Percentiles rank a stretch among this genome's conserved stretches.
Evolutionary conservation across 805 yeast species (phyloP).

Genomic region (Teunomyces aglyptinius): DNA sequence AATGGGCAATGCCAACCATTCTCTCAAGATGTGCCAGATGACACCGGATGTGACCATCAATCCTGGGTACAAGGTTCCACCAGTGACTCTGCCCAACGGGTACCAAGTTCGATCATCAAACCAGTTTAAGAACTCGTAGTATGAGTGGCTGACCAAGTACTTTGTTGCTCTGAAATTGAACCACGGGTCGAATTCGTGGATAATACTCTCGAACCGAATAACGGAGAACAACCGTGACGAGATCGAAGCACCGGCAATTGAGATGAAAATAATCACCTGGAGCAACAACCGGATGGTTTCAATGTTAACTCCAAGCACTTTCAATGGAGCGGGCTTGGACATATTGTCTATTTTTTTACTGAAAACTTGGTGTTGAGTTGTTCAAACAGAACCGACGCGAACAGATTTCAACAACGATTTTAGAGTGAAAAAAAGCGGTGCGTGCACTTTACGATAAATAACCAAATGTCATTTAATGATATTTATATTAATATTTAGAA

Average conservation of each 20-base stretch:
- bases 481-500: conserved; percentile 33
- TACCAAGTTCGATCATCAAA: conserved; percentile 99
- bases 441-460: conserved; percentile 1
- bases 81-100: conserved; percentile 98
- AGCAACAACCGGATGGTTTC: conserved; percentile 47
- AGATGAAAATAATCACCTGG: conserved; percentile 63
- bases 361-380: neutral
- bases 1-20: conserved; percentile 69
- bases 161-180: conserved; percentile 96
- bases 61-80: conserved; percentile 98
- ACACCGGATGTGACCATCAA: conserved; percentile 96
- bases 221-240: conserved; percentile 94
- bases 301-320: conserved; percentile 19
- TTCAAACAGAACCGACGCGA: neutral
- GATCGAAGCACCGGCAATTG: conserved; percentile 88
- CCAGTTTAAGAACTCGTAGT: conserved; percentile 93
- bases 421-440: neutral
- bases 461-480: neutral
- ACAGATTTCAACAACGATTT: neutral
- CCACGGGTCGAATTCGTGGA: conserved; percentile 98
- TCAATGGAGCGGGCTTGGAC: conserved; percentile 7
- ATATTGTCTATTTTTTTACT: neutral
- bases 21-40: conserved; percentile 70
- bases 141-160: conserved; percentile 78
- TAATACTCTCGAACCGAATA: conserved; percentile 90